Conservation (phyloP, 1,139 yeast species). For the Hemisphaericaspora xylanilytica region DNA sequence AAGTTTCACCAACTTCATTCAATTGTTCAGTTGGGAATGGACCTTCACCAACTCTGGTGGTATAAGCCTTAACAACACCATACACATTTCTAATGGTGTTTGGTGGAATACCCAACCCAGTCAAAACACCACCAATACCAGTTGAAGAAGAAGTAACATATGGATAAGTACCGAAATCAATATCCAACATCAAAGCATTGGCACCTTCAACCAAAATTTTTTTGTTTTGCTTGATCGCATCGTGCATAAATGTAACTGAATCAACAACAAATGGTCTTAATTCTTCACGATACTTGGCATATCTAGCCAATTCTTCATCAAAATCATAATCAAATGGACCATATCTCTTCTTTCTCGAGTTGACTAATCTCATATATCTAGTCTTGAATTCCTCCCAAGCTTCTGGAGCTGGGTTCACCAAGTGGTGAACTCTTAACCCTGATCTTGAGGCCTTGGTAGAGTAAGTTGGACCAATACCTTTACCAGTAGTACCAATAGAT, state of each 20-base stretch:
- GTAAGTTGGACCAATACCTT: constrained; percentile 98
- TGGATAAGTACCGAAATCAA: constrained; percentile 98
- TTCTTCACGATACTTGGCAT: constrained; percentile 69
- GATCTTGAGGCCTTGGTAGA: constrained; percentile 96
- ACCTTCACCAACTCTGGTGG: constrained; percentile 99
- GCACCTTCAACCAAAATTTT: constrained; percentile 96
- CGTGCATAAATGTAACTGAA: constrained; percentile 85
- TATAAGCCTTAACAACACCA: constrained; percentile 98
- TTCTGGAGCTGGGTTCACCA: constrained; percentile 82
- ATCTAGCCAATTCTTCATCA: constrained; percentile 75
- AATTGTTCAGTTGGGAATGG: constrained; percentile 99
- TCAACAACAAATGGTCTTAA: constrained; percentile 92
- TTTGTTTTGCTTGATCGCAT: constrained; percentile 73
- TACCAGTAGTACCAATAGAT: constrained; percentile 97
- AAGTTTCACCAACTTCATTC: constrained; percentile 78
- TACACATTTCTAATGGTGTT: constrained; percentile 70
- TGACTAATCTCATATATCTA: constrained; percentile 72
- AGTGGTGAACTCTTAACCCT: constrained; percentile 94
- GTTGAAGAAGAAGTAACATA: constrained; percentile 95
- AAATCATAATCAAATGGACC: constrained; percentile 89
- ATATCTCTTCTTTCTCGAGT: constrained; percentile 81
- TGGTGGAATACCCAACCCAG: constrained; percentile 97
- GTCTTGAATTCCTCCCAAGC: constrained; percentile 92
- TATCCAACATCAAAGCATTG: constrained; percentile 94
- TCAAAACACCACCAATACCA: constrained; percentile 96